A percentile compares a stretch with the other conserved stretches of the same genome.
phyloP scores from a whole-genome alignment of 768 basidiomycete genomes.

The Pholiota molesta region DNA sequence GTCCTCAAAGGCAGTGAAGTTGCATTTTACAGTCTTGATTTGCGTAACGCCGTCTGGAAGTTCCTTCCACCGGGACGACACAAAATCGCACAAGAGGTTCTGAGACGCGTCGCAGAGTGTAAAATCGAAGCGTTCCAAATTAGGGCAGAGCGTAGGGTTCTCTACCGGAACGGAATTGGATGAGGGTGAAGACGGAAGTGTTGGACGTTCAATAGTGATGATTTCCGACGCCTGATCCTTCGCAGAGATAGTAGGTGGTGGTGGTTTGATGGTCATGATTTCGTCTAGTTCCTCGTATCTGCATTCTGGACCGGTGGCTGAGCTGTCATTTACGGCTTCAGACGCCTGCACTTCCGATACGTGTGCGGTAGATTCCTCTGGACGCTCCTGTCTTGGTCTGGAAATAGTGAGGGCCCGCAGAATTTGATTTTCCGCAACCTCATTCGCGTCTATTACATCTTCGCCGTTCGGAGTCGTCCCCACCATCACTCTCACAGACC shows the following conservation, averaged over 20 bases:
- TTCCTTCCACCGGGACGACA: conserved; percentile 25
- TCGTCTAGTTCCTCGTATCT: not conserved
- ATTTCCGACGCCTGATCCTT: not conserved
- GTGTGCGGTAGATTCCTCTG: not conserved
- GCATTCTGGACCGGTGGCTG: not conserved
- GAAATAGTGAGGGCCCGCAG: conserved; percentile 25
- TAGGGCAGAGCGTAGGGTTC: conserved; percentile 23
- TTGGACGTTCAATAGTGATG: not conserved
- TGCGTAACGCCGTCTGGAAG: conserved; percentile 17
- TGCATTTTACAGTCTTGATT: conserved; percentile 27
- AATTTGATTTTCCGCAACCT: conserved; percentile 25
- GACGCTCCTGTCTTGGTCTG: not conserved
- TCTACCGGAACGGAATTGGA: not conserved
- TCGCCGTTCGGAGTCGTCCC: not conserved
- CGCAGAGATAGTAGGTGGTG: not conserved
- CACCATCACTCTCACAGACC: conserved; percentile 19
- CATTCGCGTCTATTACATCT: conserved; percentile 9
- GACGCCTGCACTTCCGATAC: not conserved
- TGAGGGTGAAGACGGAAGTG: not conserved
- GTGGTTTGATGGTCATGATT: not conserved
- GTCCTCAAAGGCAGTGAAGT: conserved; percentile 28
- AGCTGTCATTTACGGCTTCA: not conserved
- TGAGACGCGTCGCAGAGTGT: conserved; percentile 31
- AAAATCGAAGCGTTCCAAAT: conserved; percentile 26
- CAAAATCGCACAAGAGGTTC: conserved; percentile 25